These are phyloP conservation scores for Talaromyces piceae DNA, from an alignment of 2,329 filamentous ascomycete genomes.

Conservation along the genomic window DNA sequence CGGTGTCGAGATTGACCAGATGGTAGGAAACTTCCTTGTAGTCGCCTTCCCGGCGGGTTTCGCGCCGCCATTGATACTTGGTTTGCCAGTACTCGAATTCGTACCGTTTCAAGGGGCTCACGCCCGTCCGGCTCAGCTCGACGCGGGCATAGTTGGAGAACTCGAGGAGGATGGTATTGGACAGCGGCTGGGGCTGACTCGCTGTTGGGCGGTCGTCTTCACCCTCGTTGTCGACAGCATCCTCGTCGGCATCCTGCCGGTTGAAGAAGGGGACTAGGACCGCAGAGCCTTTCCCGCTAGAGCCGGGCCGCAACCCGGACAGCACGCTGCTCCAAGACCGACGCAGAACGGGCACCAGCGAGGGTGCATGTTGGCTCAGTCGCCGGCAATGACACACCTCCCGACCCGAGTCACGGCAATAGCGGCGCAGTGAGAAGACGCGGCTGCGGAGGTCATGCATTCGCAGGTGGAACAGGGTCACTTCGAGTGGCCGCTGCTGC, in stretches of 20 bases:
- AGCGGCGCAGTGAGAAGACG: conserved; percentile 83
- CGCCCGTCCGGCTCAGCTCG: conserved; percentile 64
- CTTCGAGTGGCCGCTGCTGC: conserved; percentile 43
- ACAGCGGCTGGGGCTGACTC: conserved; percentile 41
- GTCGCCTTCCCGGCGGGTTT: conserved; percentile 58
- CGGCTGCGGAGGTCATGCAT: conserved; percentile 86
- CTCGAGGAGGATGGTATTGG: conserved; percentile 79
- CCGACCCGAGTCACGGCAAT: conserved; percentile 85
- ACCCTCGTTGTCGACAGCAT: conserved; percentile 4
- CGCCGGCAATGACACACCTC: conserved; percentile 83
- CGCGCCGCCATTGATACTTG: conserved; percentile 74
- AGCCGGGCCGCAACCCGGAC: conserved; percentile 48
- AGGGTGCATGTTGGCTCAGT: conserved; percentile 54
- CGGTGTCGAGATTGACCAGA: conserved; percentile 60
- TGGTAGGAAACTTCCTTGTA: conserved; percentile 67
- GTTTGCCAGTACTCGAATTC: conserved; percentile 93
- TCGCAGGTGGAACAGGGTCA: conserved; percentile 83
- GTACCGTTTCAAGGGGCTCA: conserved; percentile 65
- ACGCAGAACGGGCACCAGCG: conserved; percentile 46
- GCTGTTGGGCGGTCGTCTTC: conserved; percentile 10
- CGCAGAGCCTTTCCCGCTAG: conserved; percentile 35
- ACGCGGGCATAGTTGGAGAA: conserved; percentile 97
- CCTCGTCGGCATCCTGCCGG: conserved; percentile 39
- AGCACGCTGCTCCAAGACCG: conserved; percentile 55
- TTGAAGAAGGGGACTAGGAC: conserved; percentile 38